A percentile compares a stretch with the other conserved stretches of the same genome.
Evolutionary conservation across 352 stramenopile species (phyloP).

Genomic region (Saprolegnia diclina): DNA sequence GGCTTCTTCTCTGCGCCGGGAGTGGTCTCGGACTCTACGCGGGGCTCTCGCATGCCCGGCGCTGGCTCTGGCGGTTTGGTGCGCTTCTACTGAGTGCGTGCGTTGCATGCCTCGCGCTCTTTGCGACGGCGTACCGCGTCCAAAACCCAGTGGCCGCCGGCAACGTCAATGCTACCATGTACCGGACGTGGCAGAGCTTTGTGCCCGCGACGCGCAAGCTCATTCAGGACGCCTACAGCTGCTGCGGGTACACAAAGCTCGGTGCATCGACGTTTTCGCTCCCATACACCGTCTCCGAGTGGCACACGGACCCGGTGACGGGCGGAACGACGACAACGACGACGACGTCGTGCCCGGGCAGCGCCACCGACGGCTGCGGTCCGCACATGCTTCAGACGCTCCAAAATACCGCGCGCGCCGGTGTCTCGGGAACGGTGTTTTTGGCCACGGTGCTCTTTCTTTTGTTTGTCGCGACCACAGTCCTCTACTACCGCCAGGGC

Average conservation of each 20-base stretch:
- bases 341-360: constrained; percentile 26
- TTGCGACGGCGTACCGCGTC: constrained; percentile 38
- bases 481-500: constrained; percentile 33
- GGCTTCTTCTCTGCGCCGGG: constrained; percentile 38
- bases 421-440: constrained; percentile 20
- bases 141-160: constrained; percentile 3
- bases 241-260: constrained; percentile 42
- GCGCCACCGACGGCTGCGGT: constrained; percentile 31
- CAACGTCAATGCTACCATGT: constrained; percentile 17
- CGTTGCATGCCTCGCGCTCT: constrained; percentile 31
- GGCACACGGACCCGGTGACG: background rate
- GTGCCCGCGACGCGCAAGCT: constrained; percentile 38
- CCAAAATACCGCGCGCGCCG: constrained; percentile 26
- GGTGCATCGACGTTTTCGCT: constrained; percentile 34
- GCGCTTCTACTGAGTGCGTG: constrained; percentile 26
- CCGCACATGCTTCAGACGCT: constrained; percentile 37
- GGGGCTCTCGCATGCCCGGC: constrained; percentile 30
- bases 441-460: constrained; percentile 28
- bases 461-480: constrained; percentile 28
- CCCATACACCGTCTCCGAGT: constrained; percentile 29
- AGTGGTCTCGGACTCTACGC: constrained; percentile 33
- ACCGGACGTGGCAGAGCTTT: constrained; percentile 19
- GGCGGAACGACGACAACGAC: constrained; percentile 5
- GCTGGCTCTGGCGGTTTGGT: constrained; percentile 34
- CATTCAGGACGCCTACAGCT: constrained; percentile 44